Evolutionary conservation across 495 filamentous ascomycete species (phyloP), one percentile per base, ranked within the genome.

Genomic region (Penicillium samsonianum): DNA sequence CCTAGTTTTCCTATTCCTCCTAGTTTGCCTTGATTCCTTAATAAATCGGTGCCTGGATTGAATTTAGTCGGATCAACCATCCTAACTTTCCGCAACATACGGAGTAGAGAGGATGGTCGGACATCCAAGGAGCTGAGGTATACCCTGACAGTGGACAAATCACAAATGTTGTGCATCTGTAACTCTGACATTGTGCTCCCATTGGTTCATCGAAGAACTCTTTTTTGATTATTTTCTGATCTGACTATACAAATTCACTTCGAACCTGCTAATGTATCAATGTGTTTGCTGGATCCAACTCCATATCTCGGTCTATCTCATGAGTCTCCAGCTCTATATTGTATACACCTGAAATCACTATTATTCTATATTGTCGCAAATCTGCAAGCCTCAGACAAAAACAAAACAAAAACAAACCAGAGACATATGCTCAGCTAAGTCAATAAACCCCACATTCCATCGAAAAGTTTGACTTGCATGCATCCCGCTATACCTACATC

Each of bases 371-470:
- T 38, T 8, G 35, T 38, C 6, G 2, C 35, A 38, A 8, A 3
- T 4, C 46, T 22, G 31, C 7, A 50, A 11, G 33, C 14, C 12
- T 25, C 17, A 23, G 9, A 43, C 14, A 3, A 31, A 43, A 28
- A 9, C 7, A 47, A 50, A 43, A 20, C 17, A 19, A 50, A 56
- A 2, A 49, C 31, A 44, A 20, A 56, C 22, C n/a, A 10, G 23
- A 56, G 53, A 56, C 53, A 56, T 41, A 9, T 46, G 31, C 42
- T 30, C 23, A n/a, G 25, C 31, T 43, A 8, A 20, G 33, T 22
- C 43, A 50, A 57, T 42, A 31, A 42, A 50, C 60, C 45, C 61
- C 66, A 69, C 66, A 69, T 69, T 69, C 66, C 66, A 69, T 56
- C 61, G 41, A 62, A 64, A 69, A 63, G 45, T 57, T 42, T 63